Base-by-base conservation (phyloP, 2,329 filamentous ascomycete genomes). In the Epichloe sibirici region DNA sequence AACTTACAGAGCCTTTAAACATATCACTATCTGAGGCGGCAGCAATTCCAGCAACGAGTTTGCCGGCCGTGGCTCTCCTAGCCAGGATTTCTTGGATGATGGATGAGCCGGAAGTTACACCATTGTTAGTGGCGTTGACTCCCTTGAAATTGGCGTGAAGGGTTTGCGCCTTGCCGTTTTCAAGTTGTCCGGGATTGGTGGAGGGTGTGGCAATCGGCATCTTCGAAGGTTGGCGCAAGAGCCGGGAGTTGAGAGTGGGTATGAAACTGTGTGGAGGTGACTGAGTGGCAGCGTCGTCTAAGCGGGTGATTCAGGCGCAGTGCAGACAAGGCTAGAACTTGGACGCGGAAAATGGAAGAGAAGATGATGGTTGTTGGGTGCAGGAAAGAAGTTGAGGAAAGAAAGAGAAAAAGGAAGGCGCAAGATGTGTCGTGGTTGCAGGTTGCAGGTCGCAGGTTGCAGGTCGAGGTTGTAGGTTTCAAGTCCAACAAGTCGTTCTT, bases 1-100 rank as follows among this genome's bases (percentile, higher is more conserved):
- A 13, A 61, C 78, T 61, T 68, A 87, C 83, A 51, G 81, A 76
- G 50, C 82, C 82, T 70, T 93, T 93, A 70, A 94, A 96, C 74
- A 86, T 82, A 61, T 90, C 85, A 66, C 87, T 88, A 67, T 85
- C 83, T 2, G 86, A 84, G 49, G 79, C 77, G 9, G 89, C 87
- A 35, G 90, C 91, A 46, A 88, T 79, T 39, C 86, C 86, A 17
- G 83, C 87, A 57, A 86, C 75, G 40, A 93, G 74, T 61, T 80
- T 82, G 3, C 85, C 85, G n/a, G 81, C 78, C 62, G 85, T 87
- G 56, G 77, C 78, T 48, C 91, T 79, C 51, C 67, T 61, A 5
- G 62, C 63, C 31, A 63, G 56, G 21, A 69, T 61, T 3, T 62
- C 63, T 5, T 63, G 59, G 25, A 69, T 61, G 13, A 61, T 58